These are phyloP conservation scores for Mariannaea sp. DNA, from an alignment of 2,329 filamentous ascomycete genomes.

Conservation along the genomic window DNA sequence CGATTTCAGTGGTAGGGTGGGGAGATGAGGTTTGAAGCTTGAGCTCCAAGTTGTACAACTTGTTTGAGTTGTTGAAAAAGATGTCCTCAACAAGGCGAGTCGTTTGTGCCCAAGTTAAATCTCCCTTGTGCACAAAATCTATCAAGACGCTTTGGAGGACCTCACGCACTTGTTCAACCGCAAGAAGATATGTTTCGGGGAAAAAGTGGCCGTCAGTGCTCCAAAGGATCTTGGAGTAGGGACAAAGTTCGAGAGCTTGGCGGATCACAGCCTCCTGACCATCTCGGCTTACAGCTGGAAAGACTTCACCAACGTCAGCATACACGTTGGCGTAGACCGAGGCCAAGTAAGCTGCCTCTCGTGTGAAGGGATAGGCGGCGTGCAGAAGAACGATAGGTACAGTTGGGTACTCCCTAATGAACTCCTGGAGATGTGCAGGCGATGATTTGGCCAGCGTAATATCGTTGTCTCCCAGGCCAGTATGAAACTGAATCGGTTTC, in stretches of 20 bases:
- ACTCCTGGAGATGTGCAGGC: conserved; percentile 73
- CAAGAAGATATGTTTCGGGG: conserved; percentile 77
- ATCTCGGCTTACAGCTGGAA: conserved; percentile 75
- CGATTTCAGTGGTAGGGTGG: conserved; percentile 6
- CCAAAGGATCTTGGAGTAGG: conserved; percentile 76
- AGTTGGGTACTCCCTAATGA: conserved; percentile 70
- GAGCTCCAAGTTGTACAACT: conserved; percentile 69
- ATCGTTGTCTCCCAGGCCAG: conserved; percentile 80
- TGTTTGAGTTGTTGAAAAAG: conserved; percentile 77
- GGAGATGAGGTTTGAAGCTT: conserved; percentile 40
- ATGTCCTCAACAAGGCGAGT: conserved; percentile 68
- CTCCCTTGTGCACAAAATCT: conserved; percentile 68
- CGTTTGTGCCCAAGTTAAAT: conserved; percentile 65
- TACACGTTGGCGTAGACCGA: conserved; percentile 80
- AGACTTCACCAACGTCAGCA: conserved; percentile 82
- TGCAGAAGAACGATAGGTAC: conserved; percentile 81
- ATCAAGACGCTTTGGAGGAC: conserved; percentile 70
- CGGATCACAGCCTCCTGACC: conserved; percentile 74
- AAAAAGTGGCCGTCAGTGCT: conserved; percentile 82
- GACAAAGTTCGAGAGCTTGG: conserved; percentile 75
- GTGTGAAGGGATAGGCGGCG: conserved; percentile 79
- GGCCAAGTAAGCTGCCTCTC: conserved; percentile 78
- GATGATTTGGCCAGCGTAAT: conserved; percentile 72
- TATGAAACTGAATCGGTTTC: conserved; percentile 85
- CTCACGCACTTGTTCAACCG: conserved; percentile 72